Percentiles rank a stretch among this genome's conserved stretches.
phyloP scores from a whole-genome alignment of 2,329 filamentous ascomycete genomes.

The Cladorrhinum sp. region DNA sequence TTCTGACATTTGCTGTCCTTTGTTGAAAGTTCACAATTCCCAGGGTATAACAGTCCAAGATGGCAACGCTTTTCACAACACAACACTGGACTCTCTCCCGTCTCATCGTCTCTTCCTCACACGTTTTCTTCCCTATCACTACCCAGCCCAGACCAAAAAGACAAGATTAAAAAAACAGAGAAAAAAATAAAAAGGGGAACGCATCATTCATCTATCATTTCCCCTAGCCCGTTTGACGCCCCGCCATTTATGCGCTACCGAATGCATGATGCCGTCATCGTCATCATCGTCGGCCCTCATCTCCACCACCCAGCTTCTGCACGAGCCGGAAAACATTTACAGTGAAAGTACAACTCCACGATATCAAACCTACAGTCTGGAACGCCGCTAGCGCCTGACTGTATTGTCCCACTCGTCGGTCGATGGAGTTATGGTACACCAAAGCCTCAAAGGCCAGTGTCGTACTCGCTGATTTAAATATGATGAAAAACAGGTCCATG shows the following conservation, averaged over 20 bases:
- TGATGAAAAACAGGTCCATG: conserved; percentile 92
- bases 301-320: conserved; percentile 56
- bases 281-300: conserved; percentile 34
- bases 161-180: no score
- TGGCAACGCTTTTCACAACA: neutral
- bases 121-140: neutral
- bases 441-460: conserved; percentile 85
- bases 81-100: no score
- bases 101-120: neutral
- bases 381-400: conserved; percentile 71
- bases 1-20: neutral
- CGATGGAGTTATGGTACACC: conserved; percentile 50
- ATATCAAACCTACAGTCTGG: conserved; percentile 74
- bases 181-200: neutral
- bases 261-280: neutral
- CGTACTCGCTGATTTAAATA: conserved; percentile 92
- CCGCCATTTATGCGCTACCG: neutral
- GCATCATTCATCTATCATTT: neutral
- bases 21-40: neutral
- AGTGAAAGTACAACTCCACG: conserved; percentile 88
- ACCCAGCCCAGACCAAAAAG: neutral
- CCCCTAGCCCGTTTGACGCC: neutral
- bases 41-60: conserved; percentile 7
- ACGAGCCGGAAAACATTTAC: conserved; percentile 76
- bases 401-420: conserved; percentile 47